Evolutionary conservation across 345 rosid species (phyloP), one percentile per base, ranked within the genome.

Genomic region (Raphanus raphanistrum): DNA sequence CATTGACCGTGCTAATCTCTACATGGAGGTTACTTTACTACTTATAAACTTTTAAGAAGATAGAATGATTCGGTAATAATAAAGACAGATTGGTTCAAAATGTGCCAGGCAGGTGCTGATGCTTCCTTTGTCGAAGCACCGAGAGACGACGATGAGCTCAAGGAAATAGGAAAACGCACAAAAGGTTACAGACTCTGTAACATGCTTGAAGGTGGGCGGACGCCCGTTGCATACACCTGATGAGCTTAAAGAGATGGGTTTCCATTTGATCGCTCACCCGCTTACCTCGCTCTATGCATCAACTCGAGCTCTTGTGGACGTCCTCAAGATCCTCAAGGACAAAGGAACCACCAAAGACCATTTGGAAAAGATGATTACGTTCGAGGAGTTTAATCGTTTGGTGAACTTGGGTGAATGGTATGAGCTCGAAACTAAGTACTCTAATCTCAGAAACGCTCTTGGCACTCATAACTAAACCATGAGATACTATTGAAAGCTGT

Each of bases 61-160:
- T 25, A 54, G 28, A 63, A 11, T 54, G 32, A 3, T 8, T 69
- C 27, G 68, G 13, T 62, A 10, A 29, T 11, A 32, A 21, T 21
- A 36, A 41, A 67, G 45, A 67, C 5, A 29, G 38, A 32, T 31
- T 70, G 26, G 27, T 0, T 3, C 1, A 36, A 38, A 41, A 29
- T 45, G 16, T 78, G 68, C 63, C 63, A 72, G 81, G 81, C 89
- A 0, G 83, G 86, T 73, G 87, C 88, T 43, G 85, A 84, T 87
- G 87, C 86, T 16, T 82, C 82, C 43, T 85, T 84, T 77, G 88
- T 82, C 33, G 88, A 87, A 66, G 89, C 83, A 52, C 87, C 85
- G 3, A 76, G 90, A 74, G 80, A 84, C 61, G 84, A 84, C 7
- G 77, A 85, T 17, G 86, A 84, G 73, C 83, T 83, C 9, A 81